Percentiles rank a stretch among this genome's conserved stretches.
Conservation (phyloP, 2,329 filamentous ascomycete genomes). For the Pyricularia pennisetigena region DNA sequence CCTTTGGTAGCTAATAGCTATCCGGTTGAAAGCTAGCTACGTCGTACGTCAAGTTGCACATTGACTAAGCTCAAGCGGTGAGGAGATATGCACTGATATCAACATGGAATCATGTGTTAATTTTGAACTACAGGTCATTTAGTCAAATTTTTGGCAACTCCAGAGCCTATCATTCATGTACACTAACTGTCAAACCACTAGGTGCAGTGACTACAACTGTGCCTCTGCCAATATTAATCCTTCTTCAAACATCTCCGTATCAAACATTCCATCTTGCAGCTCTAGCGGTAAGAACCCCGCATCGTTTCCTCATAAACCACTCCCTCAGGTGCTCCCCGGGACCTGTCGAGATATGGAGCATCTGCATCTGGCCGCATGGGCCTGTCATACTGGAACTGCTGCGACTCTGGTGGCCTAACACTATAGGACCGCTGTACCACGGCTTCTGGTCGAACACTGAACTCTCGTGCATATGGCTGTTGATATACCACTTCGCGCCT, state of each 20-base stretch:
- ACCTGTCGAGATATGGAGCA: conserved; percentile 33
- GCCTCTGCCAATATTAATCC: not conserved
- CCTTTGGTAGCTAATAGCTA: not conserved
- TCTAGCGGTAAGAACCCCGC: conserved; percentile 9
- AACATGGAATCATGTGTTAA: not conserved
- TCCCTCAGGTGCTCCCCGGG: conserved; percentile 29
- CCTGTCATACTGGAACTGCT: conserved; percentile 29
- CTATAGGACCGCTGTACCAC: conserved; percentile 27
- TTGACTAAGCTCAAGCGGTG: not conserved
- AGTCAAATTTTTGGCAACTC: not conserved
- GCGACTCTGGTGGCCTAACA: conserved; percentile 27
- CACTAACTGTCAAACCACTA: not conserved
- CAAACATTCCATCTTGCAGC: not conserved
- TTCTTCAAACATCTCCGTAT: not conserved
- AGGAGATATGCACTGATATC: not conserved
- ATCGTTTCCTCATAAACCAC: conserved; percentile 32
- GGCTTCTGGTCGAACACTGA: conserved; percentile 25
- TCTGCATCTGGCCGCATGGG: conserved; percentile 24
- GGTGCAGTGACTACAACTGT: not conserved
- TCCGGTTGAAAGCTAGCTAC: not conserved
- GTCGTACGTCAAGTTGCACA: not conserved
- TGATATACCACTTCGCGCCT: conserved; percentile 22
- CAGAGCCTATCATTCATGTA: not conserved
- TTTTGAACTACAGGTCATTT: not conserved
- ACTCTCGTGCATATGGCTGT: conserved; percentile 15